Evolutionary conservation across 148 eudicot species (phyloP).

Genomic region (Persicaria maculosa): DNA sequence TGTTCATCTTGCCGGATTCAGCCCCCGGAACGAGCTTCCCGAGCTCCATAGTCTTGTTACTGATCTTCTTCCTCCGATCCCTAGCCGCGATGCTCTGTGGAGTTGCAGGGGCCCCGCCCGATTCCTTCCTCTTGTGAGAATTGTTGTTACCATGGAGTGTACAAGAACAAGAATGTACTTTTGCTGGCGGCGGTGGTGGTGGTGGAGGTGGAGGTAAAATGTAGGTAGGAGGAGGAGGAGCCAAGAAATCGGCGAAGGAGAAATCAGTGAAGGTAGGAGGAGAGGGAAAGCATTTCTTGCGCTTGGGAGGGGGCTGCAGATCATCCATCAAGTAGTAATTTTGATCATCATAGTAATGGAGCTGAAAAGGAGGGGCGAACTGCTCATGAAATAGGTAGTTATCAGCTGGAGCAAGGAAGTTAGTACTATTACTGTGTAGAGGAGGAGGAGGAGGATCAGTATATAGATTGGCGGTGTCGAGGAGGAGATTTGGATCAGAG

Average conservation of each 20-base stretch:
- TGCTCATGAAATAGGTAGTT: background rate
- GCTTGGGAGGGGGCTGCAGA: background rate
- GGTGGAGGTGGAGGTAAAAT: background rate
- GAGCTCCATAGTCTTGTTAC: constrained; percentile 63
- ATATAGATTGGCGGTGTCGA: background rate
- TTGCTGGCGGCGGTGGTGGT: too few relatives aligned
- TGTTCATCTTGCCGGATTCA: constrained; percentile 44
- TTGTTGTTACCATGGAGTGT: too few relatives aligned
- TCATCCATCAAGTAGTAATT: background rate
- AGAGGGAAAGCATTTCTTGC: background rate
- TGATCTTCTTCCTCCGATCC: constrained; percentile 70
- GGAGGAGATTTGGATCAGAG: background rate
- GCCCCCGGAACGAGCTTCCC: constrained; percentile 76
- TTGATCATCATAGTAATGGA: background rate
- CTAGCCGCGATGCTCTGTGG: constrained; percentile 71
- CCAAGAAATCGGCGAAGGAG: background rate
- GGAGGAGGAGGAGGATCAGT: background rate
- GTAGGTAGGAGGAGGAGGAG: background rate
- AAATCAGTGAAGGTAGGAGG: background rate
- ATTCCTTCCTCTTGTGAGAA: background rate
- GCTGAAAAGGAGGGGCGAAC: background rate
- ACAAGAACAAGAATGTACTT: background rate
- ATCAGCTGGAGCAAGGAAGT: background rate
- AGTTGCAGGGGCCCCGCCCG: constrained; percentile 8
- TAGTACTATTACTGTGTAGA: background rate